Conservation (phyloP, 1,284 basidiomycete species). For the Paramarasmius palmivorus region DNA sequence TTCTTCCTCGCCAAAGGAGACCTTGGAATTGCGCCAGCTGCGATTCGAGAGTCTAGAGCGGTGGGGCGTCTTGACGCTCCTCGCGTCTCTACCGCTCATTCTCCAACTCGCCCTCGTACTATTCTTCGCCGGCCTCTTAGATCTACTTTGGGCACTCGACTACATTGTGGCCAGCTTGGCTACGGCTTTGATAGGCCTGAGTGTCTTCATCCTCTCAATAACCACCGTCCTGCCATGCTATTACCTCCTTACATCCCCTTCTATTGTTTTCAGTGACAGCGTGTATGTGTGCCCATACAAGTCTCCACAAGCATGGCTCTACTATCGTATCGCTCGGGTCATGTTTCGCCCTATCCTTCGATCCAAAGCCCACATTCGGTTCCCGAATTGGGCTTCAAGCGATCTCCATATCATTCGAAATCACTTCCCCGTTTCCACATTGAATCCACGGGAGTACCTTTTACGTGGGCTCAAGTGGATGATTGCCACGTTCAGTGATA, state of each 20-base stretch:
- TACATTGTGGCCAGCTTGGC: slow-evolving; percentile 20
- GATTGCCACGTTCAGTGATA: slow-evolving; percentile 14
- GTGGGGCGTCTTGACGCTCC: slow-evolving; percentile 26
- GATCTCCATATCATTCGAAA: slow-evolving; percentile 13
- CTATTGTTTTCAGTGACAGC: not conserved
- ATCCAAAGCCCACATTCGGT: slow-evolving; percentile 1
- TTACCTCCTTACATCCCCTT: slow-evolving; percentile 6
- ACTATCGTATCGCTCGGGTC: slow-evolving; percentile 5
- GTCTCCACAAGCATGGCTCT: slow-evolving; percentile 26
- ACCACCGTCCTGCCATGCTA: slow-evolving; percentile 24
- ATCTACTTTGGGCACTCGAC: slow-evolving; percentile 23
- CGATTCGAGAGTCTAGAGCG: slow-evolving; percentile 24
- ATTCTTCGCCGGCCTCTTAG: slow-evolving; percentile 18
- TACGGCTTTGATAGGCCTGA: slow-evolving; percentile 16
- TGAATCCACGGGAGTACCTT: slow-evolving; percentile 7
- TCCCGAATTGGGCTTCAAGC: slow-evolving; percentile 10
- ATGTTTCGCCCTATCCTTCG: not conserved
- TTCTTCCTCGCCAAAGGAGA: slow-evolving; percentile 8
- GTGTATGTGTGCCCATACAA: slow-evolving; percentile 23
- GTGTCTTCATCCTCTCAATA: slow-evolving; percentile 15
- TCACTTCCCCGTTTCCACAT: slow-evolving; percentile 4
- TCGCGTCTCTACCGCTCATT: slow-evolving; percentile 26
- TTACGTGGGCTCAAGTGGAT: slow-evolving; percentile 13
- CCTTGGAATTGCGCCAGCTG: slow-evolving; percentile 22
- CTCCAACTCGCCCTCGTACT: slow-evolving; percentile 27